These are phyloP conservation scores for Penicillium decumbens DNA, from an alignment of 2,329 filamentous ascomycete genomes.

Conservation along the genomic window DNA sequence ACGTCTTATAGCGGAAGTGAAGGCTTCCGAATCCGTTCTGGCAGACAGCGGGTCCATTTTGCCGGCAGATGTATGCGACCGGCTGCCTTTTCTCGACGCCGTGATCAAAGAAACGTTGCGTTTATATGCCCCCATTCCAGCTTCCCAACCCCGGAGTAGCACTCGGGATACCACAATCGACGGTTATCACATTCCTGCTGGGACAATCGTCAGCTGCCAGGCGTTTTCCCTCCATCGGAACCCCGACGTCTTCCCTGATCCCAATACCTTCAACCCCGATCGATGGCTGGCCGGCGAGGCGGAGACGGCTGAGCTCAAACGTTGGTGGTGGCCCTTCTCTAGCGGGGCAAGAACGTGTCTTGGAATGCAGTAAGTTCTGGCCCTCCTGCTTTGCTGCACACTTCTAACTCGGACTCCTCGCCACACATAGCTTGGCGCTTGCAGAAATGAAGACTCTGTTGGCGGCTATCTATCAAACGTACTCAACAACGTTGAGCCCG, in stretches of 20 bases:
- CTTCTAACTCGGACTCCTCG: no score
- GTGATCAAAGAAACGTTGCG: slow-evolving; percentile 51
- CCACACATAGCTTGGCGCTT: slow-evolving; percentile 42
- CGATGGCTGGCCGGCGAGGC: slow-evolving; percentile 25
- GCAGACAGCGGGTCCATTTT: slow-evolving; percentile 30
- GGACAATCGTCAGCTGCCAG: slow-evolving; percentile 32
- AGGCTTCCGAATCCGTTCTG: slow-evolving; percentile 19
- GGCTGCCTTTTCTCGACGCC: slow-evolving; percentile 45
- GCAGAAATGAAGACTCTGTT: slow-evolving; percentile 49
- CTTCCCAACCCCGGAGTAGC: slow-evolving; percentile 44
- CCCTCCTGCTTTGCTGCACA: slow-evolving; percentile 22
- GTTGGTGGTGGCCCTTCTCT: slow-evolving; percentile 39
- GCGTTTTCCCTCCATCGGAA: slow-evolving; percentile 36
- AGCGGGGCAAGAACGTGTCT: slow-evolving; percentile 42
- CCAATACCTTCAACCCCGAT: slow-evolving; percentile 29
- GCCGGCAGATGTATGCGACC: slow-evolving; percentile 34
- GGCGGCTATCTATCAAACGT: slow-evolving; percentile 44
- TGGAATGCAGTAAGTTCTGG: slow-evolving; percentile 32
- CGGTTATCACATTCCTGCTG: slow-evolving; percentile 30
- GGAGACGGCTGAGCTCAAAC: slow-evolving; percentile 28
- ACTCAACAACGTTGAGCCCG: slow-evolving; percentile 32
- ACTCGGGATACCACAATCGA: slow-evolving; percentile 32
- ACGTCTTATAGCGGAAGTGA: slow-evolving; percentile 44
- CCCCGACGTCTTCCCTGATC: slow-evolving; percentile 27
- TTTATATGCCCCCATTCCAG: slow-evolving; percentile 49